Percentiles rank a stretch among this genome's conserved stretches.
Conservation (phyloP, 176 grass and related monocot genomes). For the Juncus effusus region DNA sequence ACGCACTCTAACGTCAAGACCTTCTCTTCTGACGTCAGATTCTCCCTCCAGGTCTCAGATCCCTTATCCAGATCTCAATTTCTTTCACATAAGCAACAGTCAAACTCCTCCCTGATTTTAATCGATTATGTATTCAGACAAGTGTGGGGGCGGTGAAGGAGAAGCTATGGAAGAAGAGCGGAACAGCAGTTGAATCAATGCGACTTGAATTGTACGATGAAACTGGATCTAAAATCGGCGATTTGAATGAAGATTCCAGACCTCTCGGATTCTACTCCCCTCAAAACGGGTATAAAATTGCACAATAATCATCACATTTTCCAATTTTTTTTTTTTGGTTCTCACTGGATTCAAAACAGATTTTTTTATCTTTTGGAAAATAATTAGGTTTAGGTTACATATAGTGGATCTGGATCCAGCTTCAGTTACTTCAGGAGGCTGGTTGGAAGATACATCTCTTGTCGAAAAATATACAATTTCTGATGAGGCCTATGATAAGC, state of each 20-base stretch:
- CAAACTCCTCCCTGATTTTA: background rate
- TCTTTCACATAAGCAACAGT: background rate
- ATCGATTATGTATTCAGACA: conserved; percentile 25
- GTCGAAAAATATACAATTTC: conserved; percentile 91
- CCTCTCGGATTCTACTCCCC: conserved; percentile 65
- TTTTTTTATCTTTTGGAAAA: background rate
- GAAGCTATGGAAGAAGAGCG: conserved; percentile 89
- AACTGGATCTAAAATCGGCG: conserved; percentile 54
- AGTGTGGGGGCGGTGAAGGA: conserved; percentile 76
- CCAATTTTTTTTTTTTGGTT: background rate
- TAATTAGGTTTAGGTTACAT: conserved; percentile 65
- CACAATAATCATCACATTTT: background rate
- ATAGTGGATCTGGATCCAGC: conserved; percentile 86
- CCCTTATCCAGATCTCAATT: background rate
- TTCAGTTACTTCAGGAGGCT: conserved; percentile 79
- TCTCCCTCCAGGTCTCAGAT: conserved; percentile 53
- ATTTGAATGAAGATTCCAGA: conserved; percentile 48
- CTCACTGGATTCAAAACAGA: background rate
- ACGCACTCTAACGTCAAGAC: conserved; percentile 83
- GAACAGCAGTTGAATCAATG: conserved; percentile 63
- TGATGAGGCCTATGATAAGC: conserved; percentile 82
- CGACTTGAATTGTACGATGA: conserved; percentile 75
- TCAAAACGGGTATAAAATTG: conserved; percentile 45
- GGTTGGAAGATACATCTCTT: conserved; percentile 96
- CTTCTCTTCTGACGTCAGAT: conserved; percentile 68